Base-by-base conservation (phyloP, 768 basidiomycete genomes). In the Ramaria sp. region DNA sequence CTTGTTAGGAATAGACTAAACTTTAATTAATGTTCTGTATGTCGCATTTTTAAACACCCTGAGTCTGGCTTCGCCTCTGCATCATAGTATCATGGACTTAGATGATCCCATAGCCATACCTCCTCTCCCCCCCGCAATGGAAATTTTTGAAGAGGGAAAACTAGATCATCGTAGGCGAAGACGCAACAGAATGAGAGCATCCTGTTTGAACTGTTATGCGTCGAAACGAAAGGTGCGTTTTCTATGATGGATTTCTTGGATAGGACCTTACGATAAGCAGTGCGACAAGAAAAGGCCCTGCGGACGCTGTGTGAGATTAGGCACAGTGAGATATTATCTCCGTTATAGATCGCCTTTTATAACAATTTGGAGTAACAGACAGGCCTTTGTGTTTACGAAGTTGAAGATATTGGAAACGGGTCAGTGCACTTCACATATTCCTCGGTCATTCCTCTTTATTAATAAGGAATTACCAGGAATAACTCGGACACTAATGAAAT, bases 241-340 rank as follows among this genome's bases (percentile, higher is more conserved):
- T 11, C 41, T 38, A 15, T 46, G 20, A 54, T 34, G 3, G 4
- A 6, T 54, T 30, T 20, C 22, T 17, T 42, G 27, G 20, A 24
- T n/a, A 17, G 12, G 31, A 30, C 11, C 10, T 43, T 9, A 43
- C 20, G 42, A 22, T 22, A 19, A 2, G 42, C 19, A 54, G 53
- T 54, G 53, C 20, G 53, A 54, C 45, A 54, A 54, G 42, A 42
- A 54, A 46, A 24, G 53, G 27, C 53, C 53, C 12, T 54, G 53
- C 24, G 42, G 38, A 11, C 53, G 53, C 41, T 54, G 53, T 43
- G 43, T 54, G 17, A 54, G 53, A 33, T 41, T 54, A 39, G 53
- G 53, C 7, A 54, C 41, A 7, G 53, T 54, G 12, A 54, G 43
- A 38, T 22, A 13, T 2, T 46, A 0, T 37, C 7, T 41, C 41